phyloP scores from a whole-genome alignment of 306 rosid genomes.

The Cicer pinnatifidum region DNA sequence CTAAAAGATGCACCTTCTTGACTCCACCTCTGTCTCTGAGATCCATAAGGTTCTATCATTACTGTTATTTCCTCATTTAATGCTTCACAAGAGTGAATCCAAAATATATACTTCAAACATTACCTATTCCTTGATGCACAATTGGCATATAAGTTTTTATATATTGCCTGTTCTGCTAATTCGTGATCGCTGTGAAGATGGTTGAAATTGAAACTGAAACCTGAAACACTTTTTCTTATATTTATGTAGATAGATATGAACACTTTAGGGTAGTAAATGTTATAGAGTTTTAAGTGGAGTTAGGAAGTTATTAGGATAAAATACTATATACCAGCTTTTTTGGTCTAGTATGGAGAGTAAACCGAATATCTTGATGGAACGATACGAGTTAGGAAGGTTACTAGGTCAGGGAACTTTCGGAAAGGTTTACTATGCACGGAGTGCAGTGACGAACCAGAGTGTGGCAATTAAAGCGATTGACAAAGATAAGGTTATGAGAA shows the following conservation, averaged over 20 bases:
- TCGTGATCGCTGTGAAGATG: slow-evolving; percentile 59
- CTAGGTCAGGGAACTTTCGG: slow-evolving; percentile 89
- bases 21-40: slow-evolving; percentile 43
- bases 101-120: slow-evolving; percentile 39
- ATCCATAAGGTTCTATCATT: slow-evolving; percentile 49
- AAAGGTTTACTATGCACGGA: slow-evolving; percentile 83
- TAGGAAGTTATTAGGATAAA: slow-evolving; percentile 29
- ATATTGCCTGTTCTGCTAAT: slow-evolving; percentile 52
- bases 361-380: slow-evolving; percentile 58
- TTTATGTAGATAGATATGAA: slow-evolving; percentile 46
- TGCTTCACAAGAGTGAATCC: slow-evolving; percentile 46
- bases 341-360: slow-evolving; percentile 64
- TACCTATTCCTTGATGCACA: slow-evolving; percentile 48
- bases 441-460: slow-evolving; percentile 63
- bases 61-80: slow-evolving; percentile 36
- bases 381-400: slow-evolving; percentile 77
- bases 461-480: slow-evolving; percentile 83
- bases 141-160: slow-evolving; percentile 48
- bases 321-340: slow-evolving; percentile 28
- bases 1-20: slow-evolving; percentile 61
- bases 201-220: slow-evolving; percentile 50
- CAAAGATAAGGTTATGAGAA: slow-evolving; percentile 68
- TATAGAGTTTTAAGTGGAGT: slow-evolving; percentile 36
- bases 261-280: slow-evolving; percentile 29
- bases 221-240: not conserved